Evolutionary conservation across 2,329 filamentous ascomycete genomes (phyloP), one percentile per base, ranked within the genome.

Genomic region (Alternaria dauci): DNA sequence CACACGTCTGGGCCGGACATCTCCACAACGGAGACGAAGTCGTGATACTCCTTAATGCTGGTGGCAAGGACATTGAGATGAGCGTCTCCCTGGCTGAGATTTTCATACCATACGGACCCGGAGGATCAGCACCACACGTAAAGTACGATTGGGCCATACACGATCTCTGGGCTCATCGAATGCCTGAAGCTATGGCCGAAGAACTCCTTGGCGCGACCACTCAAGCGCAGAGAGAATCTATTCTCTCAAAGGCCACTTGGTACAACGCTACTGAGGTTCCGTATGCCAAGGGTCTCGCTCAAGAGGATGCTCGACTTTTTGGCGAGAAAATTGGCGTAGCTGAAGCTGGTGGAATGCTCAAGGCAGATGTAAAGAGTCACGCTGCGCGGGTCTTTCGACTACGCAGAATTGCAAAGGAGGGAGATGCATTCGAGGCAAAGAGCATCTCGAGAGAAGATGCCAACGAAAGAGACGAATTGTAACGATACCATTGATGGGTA

Each of bases 101-200:
- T 16, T 72, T 72, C 46, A 69, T 68, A 1, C 65, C 68, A 0
- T 71, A 69, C 18, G 68, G 70, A 38, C 65, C 70, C 1, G 68
- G 67, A 16, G 70, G 70, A 23, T 69, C 70, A 12, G 70, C 70
- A 6, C 70, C 67, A 0, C 70, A 70, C 43, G 61, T 63, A 25
- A 65, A 69, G 9, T 72, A 62, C 32, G 66, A 69, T 43, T 72
- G 70, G 70, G 63, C 66, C 1, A 55, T 72, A 18, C 65, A 72
- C 39, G 70, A 72, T 25, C 65, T 72, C 2, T 72, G 70, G 68
- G 68, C 68, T 1, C 42, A 67, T 26, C 70, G 70, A 30, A 72
- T 72, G 70, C 8, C 64, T 0, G 55, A 66, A 2, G 25, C 34
- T 6, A 69, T 63, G 2, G 69, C 68, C 1, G 55, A 66, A 28